Evolutionary conservation across 805 yeast genomes (phyloP).

Genomic region (Naumovozyma baii): DNA sequence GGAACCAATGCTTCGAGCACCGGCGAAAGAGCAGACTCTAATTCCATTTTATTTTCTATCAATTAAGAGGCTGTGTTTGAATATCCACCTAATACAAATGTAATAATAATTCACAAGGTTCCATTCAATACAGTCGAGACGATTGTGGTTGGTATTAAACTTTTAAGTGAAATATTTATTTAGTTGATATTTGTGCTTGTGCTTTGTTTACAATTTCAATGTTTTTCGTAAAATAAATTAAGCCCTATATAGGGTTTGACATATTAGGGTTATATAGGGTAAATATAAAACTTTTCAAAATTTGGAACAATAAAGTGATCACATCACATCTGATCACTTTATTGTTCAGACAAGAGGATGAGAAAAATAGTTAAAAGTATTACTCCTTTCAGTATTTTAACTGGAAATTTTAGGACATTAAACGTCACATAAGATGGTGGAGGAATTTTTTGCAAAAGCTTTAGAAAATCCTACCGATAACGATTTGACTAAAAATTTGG

Average conservation of each 20-base stretch:
- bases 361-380: too few species aligned
- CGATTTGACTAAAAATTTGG: slow-evolving; percentile 1
- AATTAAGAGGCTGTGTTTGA: not conserved
- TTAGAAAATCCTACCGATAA: slow-evolving; percentile 11
- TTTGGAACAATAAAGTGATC: too few species aligned
- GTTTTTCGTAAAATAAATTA: not conserved
- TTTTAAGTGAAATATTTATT: not conserved
- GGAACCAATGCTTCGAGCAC: slow-evolving; percentile 22
- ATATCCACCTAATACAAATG: too few species aligned
- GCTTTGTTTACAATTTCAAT: not conserved
- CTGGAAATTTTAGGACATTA: too few species aligned
- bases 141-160: not conserved
- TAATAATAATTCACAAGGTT: too few species aligned
- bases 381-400: too few species aligned
- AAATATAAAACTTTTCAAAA: too few species aligned
- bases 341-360: too few species aligned
- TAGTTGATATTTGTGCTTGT: not conserved
- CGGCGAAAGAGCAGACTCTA: slow-evolving; percentile 13
- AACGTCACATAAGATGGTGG: slow-evolving; percentile 6
- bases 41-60: slow-evolving; percentile 12
- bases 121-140: too few species aligned
- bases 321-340: too few species aligned
- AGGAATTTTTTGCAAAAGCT: slow-evolving; percentile 18
- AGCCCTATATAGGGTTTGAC: not conserved
- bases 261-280: not conserved